Conservation (phyloP, 2,329 filamentous ascomycete species). For the Leptographium radiaticola region DNA sequence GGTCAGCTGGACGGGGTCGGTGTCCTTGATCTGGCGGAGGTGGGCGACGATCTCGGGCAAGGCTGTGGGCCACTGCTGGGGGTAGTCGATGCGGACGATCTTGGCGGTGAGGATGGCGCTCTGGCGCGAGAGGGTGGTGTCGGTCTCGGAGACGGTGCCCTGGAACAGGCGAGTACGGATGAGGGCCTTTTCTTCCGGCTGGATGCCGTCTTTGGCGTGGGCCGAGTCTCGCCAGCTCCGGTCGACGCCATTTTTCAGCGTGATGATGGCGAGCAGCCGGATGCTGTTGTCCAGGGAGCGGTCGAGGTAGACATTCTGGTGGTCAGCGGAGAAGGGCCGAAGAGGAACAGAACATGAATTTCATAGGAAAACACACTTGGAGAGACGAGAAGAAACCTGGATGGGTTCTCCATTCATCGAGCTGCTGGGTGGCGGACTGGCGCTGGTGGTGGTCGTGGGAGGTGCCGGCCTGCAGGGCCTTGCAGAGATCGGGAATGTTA, state of each 20-base stretch:
- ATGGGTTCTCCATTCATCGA: slow-evolving; percentile 57
- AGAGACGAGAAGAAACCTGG: slow-evolving; percentile 54
- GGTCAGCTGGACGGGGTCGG: slow-evolving; percentile 52
- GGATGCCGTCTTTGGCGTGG: slow-evolving; percentile 47
- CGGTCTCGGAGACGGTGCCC: slow-evolving; percentile 63
- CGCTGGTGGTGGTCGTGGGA: slow-evolving; percentile 49
- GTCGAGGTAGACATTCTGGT: slow-evolving; percentile 71
- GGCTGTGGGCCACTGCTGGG: slow-evolving; percentile 64
- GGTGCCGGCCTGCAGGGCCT: slow-evolving; percentile 49
- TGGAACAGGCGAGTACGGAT: slow-evolving; percentile 67
- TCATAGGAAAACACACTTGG: slow-evolving; percentile 53
- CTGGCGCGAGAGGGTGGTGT: slow-evolving; percentile 66
- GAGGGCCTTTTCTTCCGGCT: slow-evolving; percentile 59
- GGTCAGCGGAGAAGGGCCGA: neutral
- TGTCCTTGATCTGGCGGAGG: slow-evolving; percentile 44
- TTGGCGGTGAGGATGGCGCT: slow-evolving; percentile 83
- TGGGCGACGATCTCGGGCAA: slow-evolving; percentile 48
- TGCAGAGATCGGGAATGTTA: slow-evolving; percentile 48
- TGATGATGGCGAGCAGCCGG: slow-evolving; percentile 81
- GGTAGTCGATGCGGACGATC: slow-evolving; percentile 80
- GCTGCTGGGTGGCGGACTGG: slow-evolving; percentile 56
- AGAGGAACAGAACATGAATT: too few relatives aligned
- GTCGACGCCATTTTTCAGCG: slow-evolving; percentile 94
- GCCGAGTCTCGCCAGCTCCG: slow-evolving; percentile 72
- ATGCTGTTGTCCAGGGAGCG: slow-evolving; percentile 61